Evolutionary conservation across 1,284 basidiomycete genomes (phyloP), one percentile per base, ranked within the genome.

Genomic region (Rhodotorula sp.): DNA sequence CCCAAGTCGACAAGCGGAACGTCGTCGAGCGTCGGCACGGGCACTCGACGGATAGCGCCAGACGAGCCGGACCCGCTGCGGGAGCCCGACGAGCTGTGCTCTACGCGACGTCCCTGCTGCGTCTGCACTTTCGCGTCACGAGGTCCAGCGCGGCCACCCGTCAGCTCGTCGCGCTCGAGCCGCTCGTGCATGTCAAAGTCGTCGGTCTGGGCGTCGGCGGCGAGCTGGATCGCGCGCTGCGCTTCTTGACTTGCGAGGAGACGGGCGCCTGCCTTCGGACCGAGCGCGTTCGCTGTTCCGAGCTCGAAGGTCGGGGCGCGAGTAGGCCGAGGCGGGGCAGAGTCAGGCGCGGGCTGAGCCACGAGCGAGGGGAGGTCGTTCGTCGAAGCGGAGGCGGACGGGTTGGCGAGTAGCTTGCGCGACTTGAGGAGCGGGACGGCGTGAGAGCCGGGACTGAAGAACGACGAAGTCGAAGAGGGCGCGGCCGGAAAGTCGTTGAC

Each of bases 191-290:
- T 64, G 42, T n/a, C 48, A 50, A 65, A 49, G 12, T 48, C 56
- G 42, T 13, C 60, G 19, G 7, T 41, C 7, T 8, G 9, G 19
- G 42, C 17, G 25, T 17, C 27, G 3, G 59, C 49, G 21, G 60
- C 67, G 17, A 64, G 34, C 16, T 48, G 34, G 27, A 27, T 41
- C 0, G 57, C 46, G 2, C 55, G 49, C 14, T 49, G 53, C 21
- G 49, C 63, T 8, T 50, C 62, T 13, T 54, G 41, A 14, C 66
- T 66, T 46, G 61, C 65, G 44, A 73, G 54, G 14, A 74, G 23
- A 0, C 58, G 41, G 0, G 63, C 66, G 7, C 72, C 72, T 0
- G 62, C 60, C 46, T 62, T 66, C 5, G 61, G 63, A 4, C 72
- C 72, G 7, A 73, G 27, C 0, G 66, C 72, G 34, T 21, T 56